Percentiles rank a stretch among this genome's conserved stretches.
Conservation (phyloP, 1,284 basidiomycete species). For the Peniophora sp. region DNA sequence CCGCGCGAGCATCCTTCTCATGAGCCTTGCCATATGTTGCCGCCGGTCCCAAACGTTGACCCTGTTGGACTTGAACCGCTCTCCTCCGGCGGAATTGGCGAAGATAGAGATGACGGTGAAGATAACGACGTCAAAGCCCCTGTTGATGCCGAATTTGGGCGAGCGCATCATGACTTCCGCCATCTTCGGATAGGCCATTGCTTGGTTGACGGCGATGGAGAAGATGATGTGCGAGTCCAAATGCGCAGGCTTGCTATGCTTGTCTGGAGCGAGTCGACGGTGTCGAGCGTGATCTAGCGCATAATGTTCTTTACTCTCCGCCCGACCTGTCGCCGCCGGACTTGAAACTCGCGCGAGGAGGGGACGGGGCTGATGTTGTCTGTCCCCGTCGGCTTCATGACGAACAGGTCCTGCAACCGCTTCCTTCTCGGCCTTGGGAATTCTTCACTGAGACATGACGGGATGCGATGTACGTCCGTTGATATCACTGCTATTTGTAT, state of each 20-base stretch:
- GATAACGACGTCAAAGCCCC: constrained; percentile 91
- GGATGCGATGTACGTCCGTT: too few species aligned
- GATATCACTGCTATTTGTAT: too few species aligned
- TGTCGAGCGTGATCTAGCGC: constrained; percentile 75
- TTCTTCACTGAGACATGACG: too few species aligned
- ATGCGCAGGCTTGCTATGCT: constrained; percentile 93
- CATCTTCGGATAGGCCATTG: constrained; percentile 96
- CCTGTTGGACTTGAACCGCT: constrained; percentile 87
- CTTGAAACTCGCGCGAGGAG: constrained; percentile 67
- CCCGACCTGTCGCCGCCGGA: constrained; percentile 65
- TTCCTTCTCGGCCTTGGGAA: constrained; percentile 51
- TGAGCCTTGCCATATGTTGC: constrained; percentile 89
- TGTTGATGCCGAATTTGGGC: constrained; percentile 82
- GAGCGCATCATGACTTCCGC: constrained; percentile 87
- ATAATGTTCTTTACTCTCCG: constrained; percentile 79
- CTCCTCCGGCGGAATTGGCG: constrained; percentile 73
- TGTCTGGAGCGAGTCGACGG: constrained; percentile 78
- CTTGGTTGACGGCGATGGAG: constrained; percentile 83
- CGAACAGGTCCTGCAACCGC: constrained; percentile 41
- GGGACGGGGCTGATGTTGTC: constrained; percentile 50
- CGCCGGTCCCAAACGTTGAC: constrained; percentile 91
- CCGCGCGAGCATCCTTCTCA: constrained; percentile 85
- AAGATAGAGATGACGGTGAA: constrained; percentile 87
- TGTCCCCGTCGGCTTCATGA: constrained; percentile 45
- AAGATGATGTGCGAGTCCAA: constrained; percentile 93